Percentiles rank a stretch among this genome's conserved stretches.
Conservation (phyloP, 176 grass and related monocot genomes). For the Ampelocalamus luodianensis region DNA sequence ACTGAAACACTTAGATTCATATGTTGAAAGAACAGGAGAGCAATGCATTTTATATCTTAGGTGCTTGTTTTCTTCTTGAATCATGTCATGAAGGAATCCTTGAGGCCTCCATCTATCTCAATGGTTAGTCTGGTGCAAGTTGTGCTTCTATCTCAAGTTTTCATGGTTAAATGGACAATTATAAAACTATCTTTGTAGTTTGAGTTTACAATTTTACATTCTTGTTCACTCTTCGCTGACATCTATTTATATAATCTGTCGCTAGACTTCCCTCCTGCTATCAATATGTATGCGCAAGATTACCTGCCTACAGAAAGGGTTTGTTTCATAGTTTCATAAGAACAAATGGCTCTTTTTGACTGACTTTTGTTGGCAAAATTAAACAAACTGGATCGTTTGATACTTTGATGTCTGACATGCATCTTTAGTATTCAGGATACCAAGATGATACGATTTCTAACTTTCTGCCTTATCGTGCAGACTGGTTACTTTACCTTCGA, state of each 20-base stretch:
- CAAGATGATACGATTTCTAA: constrained; percentile 19
- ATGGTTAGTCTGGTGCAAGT: not conserved
- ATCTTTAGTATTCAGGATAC: constrained; percentile 33
- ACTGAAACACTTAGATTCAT: not conserved
- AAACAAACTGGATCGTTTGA: not conserved
- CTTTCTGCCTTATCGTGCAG: constrained; percentile 55
- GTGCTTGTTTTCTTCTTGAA: not conserved
- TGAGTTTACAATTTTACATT: constrained; percentile 13
- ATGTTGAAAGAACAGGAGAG: not conserved
- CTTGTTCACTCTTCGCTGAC: constrained; percentile 2
- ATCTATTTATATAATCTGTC: not conserved
- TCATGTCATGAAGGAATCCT: not conserved
- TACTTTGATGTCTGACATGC: not conserved
- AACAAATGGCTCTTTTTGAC: not conserved
- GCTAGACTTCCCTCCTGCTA: constrained; percentile 10
- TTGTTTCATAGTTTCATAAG: constrained; percentile 1
- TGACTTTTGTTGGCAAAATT: not conserved
- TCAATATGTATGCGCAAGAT: constrained; percentile 21
- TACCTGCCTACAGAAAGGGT: not conserved
- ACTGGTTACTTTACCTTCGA: constrained; percentile 69
- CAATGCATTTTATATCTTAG: constrained; percentile 17
- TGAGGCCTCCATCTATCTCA: constrained; percentile 16
- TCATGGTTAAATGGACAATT: constrained; percentile 1
- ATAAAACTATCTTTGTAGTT: not conserved
- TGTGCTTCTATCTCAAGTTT: constrained; percentile 19